Base-by-base conservation (phyloP, 805 yeast genomes). In the Metschnikowia noctiluminum region DNA sequence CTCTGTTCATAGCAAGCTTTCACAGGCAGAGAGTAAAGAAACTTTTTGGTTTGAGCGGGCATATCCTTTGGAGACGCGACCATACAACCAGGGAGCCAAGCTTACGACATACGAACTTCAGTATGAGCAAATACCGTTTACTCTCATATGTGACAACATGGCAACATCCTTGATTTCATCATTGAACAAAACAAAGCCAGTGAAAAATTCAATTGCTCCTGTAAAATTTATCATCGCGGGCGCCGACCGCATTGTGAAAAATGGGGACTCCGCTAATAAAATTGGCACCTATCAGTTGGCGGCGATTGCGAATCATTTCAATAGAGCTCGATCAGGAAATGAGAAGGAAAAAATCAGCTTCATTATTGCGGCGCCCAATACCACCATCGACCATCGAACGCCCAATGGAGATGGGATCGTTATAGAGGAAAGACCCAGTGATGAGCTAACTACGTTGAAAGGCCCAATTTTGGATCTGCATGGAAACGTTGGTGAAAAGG, bases 181-280 rank as follows among this genome's bases (percentile, higher is more conserved):
- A 28, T 71, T 79, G 14, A 63, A 77, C 28, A 62, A 68, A 28
- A 59, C 57, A 41, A 55, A 62, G 49, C 60, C 42, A 2, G 51
- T 63, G 14, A 60, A 61, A 31, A 55, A 48, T 5, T 53, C 62
- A 38, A 40, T 50, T 31, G 80, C 89, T 11, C 95, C 96, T n/a
- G 80, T 94, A 48, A 85, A 86, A 63, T 88, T 89, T 43, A 84
- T 91, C 21, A 87, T 90, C 47, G 96, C 89, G 5, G 99, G 99
- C 40, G 97, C 98, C 12, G 99, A 92, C 63, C 79, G 99, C 64
- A 86, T 92, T 35, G 97, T 91, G 3, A 74, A 77, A 28, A 92
- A 92, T 63, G 99, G 99, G 45, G 99, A 92, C 62, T 83, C 96
- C 30, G 98, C 98, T 1, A 92, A 92, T 70, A 92, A 92, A 70